These are phyloP conservation scores for Lactarius trivialis DNA, from an alignment of 768 basidiomycete genomes.

Conservation along the genomic window DNA sequence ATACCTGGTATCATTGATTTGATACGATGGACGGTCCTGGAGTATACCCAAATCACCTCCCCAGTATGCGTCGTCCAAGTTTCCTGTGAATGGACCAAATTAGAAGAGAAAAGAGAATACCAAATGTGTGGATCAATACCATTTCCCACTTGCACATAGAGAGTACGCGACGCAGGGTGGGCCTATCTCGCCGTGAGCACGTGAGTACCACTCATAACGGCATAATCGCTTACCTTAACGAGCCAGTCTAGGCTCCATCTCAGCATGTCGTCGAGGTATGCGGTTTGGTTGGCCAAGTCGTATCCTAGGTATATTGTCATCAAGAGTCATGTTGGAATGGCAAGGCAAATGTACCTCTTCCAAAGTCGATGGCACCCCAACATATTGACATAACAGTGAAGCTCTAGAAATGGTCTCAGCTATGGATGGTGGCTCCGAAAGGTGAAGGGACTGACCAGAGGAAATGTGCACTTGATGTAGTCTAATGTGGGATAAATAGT, in stretches of 20 bases:
- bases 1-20: slow-evolving; percentile 62
- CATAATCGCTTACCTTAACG: slow-evolving; percentile 55
- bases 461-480: slow-evolving; percentile 84
- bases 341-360: slow-evolving; percentile 46
- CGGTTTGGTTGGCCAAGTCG: slow-evolving; percentile 78
- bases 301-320: slow-evolving; percentile 46
- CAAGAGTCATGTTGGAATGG: neutral
- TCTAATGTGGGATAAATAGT: slow-evolving; percentile 38
- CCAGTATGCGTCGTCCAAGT: slow-evolving; percentile 78
- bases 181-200: slow-evolving; percentile 28
- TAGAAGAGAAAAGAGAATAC: neutral
- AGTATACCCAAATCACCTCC: slow-evolving; percentile 81
- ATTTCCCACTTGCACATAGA: slow-evolving; percentile 40
- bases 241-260: slow-evolving; percentile 92
- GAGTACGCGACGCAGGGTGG: slow-evolving; percentile 50
- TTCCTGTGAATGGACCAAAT: slow-evolving; percentile 31
- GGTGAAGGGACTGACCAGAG: slow-evolving; percentile 47
- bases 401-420: slow-evolving; percentile 38
- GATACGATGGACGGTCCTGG: slow-evolving; percentile 63
- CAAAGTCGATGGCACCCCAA: slow-evolving; percentile 85
- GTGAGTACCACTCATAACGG: neutral
- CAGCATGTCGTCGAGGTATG: slow-evolving; percentile 86
- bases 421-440: slow-evolving; percentile 1
- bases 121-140: too few relatives aligned
- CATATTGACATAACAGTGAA: slow-evolving; percentile 80